These are phyloP conservation scores for Batkoa obscura DNA, from an alignment of 371 early-diverging fungal genomes.

Conservation along the genomic window DNA sequence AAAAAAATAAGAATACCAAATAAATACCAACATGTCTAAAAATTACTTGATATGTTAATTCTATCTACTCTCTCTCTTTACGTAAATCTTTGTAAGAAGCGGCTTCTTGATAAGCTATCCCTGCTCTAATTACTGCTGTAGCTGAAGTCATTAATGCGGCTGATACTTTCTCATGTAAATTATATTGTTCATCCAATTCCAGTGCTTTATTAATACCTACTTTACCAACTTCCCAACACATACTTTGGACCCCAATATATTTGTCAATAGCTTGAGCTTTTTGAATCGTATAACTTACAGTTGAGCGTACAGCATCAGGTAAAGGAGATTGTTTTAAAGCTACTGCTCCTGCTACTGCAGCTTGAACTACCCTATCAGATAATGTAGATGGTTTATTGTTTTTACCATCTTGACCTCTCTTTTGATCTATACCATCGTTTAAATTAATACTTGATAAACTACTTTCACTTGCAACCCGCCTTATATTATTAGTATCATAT, in stretches of 20 bases:
- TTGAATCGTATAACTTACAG: constrained; percentile 18
- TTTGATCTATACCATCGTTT: neutral
- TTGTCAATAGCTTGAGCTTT: constrained; percentile 24
- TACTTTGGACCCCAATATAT: constrained; percentile 24
- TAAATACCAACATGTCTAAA: too few species aligned
- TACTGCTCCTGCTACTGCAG: constrained; percentile 26
- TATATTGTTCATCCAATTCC: constrained; percentile 32
- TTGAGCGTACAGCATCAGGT: constrained; percentile 27
- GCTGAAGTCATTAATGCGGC: constrained; percentile 24
- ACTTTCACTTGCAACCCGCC: too few species aligned
- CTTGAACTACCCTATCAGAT: constrained; percentile 22
- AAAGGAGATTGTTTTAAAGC: constrained; percentile 44
- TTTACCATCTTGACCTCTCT: neutral
- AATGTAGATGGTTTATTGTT: constrained; percentile 6
- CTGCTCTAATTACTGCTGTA: constrained; percentile 32
- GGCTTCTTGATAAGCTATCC: constrained; percentile 33
- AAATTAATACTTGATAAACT: neutral
- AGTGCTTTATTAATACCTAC: constrained; percentile 23
- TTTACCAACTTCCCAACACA: constrained; percentile 26
- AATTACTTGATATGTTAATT: too few species aligned
- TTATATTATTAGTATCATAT: neutral
- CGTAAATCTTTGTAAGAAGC: constrained; percentile 22
- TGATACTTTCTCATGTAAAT: constrained; percentile 30
- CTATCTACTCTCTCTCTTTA: too few species aligned
- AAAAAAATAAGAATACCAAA: too few species aligned